Conservation (phyloP, 1,139 yeast genomes). For the Nakaseomyces glabratus region DNA sequence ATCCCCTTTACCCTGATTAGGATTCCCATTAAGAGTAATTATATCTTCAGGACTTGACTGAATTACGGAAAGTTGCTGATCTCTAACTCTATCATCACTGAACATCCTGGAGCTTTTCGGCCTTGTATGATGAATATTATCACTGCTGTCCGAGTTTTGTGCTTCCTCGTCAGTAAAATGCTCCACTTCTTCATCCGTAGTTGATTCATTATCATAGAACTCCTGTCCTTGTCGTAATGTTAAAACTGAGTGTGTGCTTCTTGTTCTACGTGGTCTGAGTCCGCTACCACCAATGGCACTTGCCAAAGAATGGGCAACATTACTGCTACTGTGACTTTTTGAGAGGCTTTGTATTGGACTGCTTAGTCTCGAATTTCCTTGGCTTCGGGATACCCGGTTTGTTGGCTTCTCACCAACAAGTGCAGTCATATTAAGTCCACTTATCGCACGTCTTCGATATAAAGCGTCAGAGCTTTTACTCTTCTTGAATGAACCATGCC, state of each 20-base stretch:
- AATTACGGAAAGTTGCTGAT: slow-evolving; percentile 1
- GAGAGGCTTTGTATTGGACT: slow-evolving; percentile 9
- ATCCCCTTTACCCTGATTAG: not conserved
- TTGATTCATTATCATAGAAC: slow-evolving; percentile 16
- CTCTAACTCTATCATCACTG: slow-evolving; percentile 15
- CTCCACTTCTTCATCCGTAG: slow-evolving; percentile 26
- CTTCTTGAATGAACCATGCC: slow-evolving; percentile 16
- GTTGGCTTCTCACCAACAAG: slow-evolving; percentile 22
- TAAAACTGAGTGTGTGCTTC: slow-evolving; percentile 25
- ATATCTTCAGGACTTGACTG: slow-evolving; percentile 5
- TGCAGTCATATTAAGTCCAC: slow-evolving; percentile 30
- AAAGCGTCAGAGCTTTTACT: slow-evolving; percentile 27
- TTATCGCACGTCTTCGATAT: slow-evolving; percentile 23
- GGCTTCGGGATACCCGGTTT: slow-evolving; percentile 11
- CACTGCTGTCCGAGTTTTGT: not conserved
- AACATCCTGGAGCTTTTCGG: no score
- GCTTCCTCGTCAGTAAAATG: slow-evolving; percentile 29
- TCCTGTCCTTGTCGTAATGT: slow-evolving; percentile 20
- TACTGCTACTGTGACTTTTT: slow-evolving; percentile 6
- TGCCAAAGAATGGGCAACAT: slow-evolving; percentile 6
- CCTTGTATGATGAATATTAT: slow-evolving; percentile 13
- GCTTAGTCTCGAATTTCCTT: slow-evolving; percentile 9
- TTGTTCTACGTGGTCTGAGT: slow-evolving; percentile 24
- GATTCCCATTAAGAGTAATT: not conserved
- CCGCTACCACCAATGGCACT: slow-evolving; percentile 13